Evolutionary conservation across 2,329 filamentous ascomycete genomes (phyloP).

Genomic region (Scopulariopsis brevicaulis): DNA sequence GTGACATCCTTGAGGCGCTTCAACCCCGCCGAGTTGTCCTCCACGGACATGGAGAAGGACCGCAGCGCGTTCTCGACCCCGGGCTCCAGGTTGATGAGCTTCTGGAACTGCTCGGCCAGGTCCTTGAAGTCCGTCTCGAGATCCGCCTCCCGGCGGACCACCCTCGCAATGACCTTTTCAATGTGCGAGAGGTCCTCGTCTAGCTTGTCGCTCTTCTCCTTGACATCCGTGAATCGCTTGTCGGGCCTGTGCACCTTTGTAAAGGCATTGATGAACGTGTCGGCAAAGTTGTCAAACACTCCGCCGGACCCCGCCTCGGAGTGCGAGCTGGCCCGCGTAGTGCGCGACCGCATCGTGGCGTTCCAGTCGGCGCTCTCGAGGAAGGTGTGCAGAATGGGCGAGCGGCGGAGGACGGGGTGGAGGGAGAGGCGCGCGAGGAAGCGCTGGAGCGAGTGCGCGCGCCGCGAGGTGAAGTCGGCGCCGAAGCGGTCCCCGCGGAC

Average conservation of each 20-base stretch:
- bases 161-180: slow-evolving; percentile 88
- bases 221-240: slow-evolving; percentile 86
- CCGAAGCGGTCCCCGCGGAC: slow-evolving; percentile 94
- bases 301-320: slow-evolving; percentile 41
- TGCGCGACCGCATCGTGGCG: slow-evolving; percentile 76
- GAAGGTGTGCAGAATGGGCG: slow-evolving; percentile 74
- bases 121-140: slow-evolving; percentile 82
- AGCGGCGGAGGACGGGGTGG: slow-evolving; percentile 79
- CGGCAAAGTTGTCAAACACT: slow-evolving; percentile 90
- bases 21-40: slow-evolving; percentile 70
- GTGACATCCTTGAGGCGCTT: slow-evolving; percentile 79
- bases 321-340: slow-evolving; percentile 48
- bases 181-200: slow-evolving; percentile 89
- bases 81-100: slow-evolving; percentile 79
- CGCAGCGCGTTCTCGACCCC: slow-evolving; percentile 74
- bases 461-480: slow-evolving; percentile 77
- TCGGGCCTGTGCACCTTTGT: slow-evolving; percentile 94
- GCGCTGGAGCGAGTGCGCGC: slow-evolving; percentile 81
- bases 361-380: slow-evolving; percentile 95
- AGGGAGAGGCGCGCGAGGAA: slow-evolving; percentile 80
- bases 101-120: slow-evolving; percentile 88
- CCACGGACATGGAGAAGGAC: slow-evolving; percentile 75
- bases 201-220: slow-evolving; percentile 84
- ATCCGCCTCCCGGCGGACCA: slow-evolving; percentile 78
- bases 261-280: slow-evolving; percentile 95